Base-by-base conservation (phyloP, 164 flowering plant genomes). In the Aristolochia fimbriata region DNA sequence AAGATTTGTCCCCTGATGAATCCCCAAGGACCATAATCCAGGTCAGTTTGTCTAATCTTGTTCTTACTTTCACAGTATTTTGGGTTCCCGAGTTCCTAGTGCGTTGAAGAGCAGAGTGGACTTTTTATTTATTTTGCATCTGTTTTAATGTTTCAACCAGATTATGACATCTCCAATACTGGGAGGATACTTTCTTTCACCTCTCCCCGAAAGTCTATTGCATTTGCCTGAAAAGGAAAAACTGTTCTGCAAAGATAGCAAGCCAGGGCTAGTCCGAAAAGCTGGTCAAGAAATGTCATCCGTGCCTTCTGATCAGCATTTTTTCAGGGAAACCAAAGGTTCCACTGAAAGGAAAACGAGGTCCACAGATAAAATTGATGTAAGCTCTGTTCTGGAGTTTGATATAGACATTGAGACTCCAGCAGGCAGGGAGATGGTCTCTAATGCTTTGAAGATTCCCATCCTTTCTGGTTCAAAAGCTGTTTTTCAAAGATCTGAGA, bases 21-120 rank as follows among this genome's bases (percentile, higher is more conserved):
- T 88, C 89, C 74, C 86, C 89, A 2, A 61, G 72, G 41, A 65
- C 67, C 68, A 83, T 91, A 65, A 78, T 91, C 69, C 77, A 77
- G 83, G 97, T 86, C 69, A 63, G 59, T 62, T 33, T 37, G 12
- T 37, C 0, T 4, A 37, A 21, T 66, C 24, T 54, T 24, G 23
- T 10, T 52, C 1, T 0, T 10, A 22, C 9, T 37, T 37, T 37
- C 43, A 37, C 43, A 6, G 11, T 37, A 10, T 37, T 37, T 37
- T 37, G 1, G 43, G 8, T 5, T 37, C 43, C 43, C 30, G 3
- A 27, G 30, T 27, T 27, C 30, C 30, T 24, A 23, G 30, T 23
- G 0, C 15, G 43, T 21, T 30, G 24, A 45, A 23, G 21, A 30
- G 20, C 43, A 48, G 51, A 4, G 61, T 53, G 53, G 19, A 62